These are phyloP conservation scores for Galerina marginata DNA, from an alignment of 768 basidiomycete genomes.

Conservation along the genomic window DNA sequence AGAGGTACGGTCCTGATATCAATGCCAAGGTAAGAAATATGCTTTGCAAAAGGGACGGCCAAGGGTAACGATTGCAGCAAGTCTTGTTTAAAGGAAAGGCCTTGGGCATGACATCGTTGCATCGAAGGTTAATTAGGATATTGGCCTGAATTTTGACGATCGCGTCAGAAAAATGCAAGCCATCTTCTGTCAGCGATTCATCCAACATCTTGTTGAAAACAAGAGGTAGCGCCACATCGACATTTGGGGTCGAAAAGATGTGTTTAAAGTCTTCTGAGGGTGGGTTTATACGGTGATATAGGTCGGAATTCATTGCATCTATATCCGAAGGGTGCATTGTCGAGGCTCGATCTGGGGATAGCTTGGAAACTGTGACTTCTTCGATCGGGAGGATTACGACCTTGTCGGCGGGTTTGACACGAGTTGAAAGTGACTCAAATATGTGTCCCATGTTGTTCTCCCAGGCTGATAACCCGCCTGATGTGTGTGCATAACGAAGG, in stretches of 20 bases:
- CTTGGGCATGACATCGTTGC: slow-evolving; percentile 74
- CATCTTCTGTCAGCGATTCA: slow-evolving; percentile 78
- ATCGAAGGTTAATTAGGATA: slow-evolving; percentile 79
- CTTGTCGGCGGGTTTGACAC: slow-evolving; percentile 63
- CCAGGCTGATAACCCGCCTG: slow-evolving; percentile 82
- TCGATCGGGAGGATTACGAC: slow-evolving; percentile 83
- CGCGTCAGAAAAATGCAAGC: slow-evolving; percentile 76
- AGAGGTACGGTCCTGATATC: slow-evolving; percentile 56
- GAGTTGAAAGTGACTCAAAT: slow-evolving; percentile 53
- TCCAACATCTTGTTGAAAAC: slow-evolving; percentile 86
- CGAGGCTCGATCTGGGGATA: slow-evolving; percentile 64
- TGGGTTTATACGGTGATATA: slow-evolving; percentile 68
- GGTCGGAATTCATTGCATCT: slow-evolving; percentile 90
- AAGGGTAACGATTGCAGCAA: slow-evolving; percentile 81
- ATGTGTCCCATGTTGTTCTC: slow-evolving; percentile 72
- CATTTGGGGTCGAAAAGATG: slow-evolving; percentile 23
- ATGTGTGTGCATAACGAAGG: slow-evolving; percentile 71
- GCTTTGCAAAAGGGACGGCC: slow-evolving; percentile 60
- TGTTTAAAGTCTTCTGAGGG: slow-evolving; percentile 19
- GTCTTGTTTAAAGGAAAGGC: slow-evolving; percentile 73
- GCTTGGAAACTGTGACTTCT: slow-evolving; percentile 66
- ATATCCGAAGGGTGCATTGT: slow-evolving; percentile 82
- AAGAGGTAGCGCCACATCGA: slow-evolving; percentile 60
- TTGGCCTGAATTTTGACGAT: slow-evolving; percentile 74
- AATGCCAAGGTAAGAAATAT: slow-evolving; percentile 54